Base-by-base conservation (phyloP, 2,329 filamentous ascomycete species). In the Cladosporium sp. region DNA sequence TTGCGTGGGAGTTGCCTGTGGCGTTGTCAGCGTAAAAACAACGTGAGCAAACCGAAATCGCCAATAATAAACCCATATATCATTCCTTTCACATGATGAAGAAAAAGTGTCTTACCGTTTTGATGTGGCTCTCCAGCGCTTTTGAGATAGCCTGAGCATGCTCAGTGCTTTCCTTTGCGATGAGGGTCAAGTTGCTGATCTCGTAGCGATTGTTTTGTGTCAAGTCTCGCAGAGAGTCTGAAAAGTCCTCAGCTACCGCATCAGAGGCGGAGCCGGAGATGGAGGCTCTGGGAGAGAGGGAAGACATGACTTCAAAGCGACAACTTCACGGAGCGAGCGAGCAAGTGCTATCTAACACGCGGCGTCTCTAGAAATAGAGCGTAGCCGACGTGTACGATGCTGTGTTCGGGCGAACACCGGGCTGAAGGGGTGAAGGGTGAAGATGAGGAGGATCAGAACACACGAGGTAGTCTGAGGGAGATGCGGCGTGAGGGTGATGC, bases 161-260 rank as follows among this genome's bases (percentile, higher is more conserved):
- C 71, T 95, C 90, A 58, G 91, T 96, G 65, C 95, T 96, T 71
- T 99, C 93, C 70, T 95, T 89, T 54, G 93, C 93, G 72, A 99
- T 97, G 69, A 96, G 84, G 56, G 93, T 99, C 72, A 99, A 73
- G 73, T 95, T 97, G 78, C 88, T 92, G 70, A 99, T 99, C 73
- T 97, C 92, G 71, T 89, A 89, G 66, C 90, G 86, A 72, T 89
- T 89, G 73, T 96, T 96, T 67, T 85, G 81, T 58, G 87, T 88
- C 64, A 99, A 79, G 71, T 96, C 92, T 73, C 95, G 88, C 67
- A 99, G 77, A 49, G 91, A 93, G 66, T 89, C 88, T 68, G 87
- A 88, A 74, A 96, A 99, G 73, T 97, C 93, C 71, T 92, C 87
- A 56, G 91, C 91, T 62, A 97, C 89, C 73, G 95, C 90, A 68